Base-by-base conservation (phyloP, 164 flowering plant genomes). In the Malania oleifera region DNA sequence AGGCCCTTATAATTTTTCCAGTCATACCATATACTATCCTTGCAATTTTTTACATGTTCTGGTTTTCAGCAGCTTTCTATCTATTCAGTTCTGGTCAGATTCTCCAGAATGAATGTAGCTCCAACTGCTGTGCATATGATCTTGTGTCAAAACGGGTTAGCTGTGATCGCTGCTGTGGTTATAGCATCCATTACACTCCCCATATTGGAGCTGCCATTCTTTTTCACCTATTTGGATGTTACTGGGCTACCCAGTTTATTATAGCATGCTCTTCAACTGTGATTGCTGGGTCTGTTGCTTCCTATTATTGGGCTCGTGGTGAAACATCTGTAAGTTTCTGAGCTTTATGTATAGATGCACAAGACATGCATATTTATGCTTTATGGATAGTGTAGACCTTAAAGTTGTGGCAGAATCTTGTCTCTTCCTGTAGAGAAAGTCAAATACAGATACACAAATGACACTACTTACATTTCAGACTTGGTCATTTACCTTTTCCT, bases 211-310 rank as follows among this genome's bases (percentile, higher is more conserved):
- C 83, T 68, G 79, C 96, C 49, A 83, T 93, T 59, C 74, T 93
- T 54, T 90, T 93, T 67, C 98, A 93, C 73, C 71, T 93, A 45
- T 82, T 93, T 70, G 96, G 97, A 20, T 78, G 91, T 63, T 93
- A 81, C 71, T 93, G 98, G 98, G 95, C 91, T 23, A 90, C 97
- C 2, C 89, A 93, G 55, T 93, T 93, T 64, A 64, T 90, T 29
- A 72, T 76, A 25, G 97, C 97, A 24, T 82, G 75, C 70, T 93
- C 98, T n/a, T 78, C 95, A 23, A 90, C 98, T 15, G 96, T 90
- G n/a, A 82, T 90, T 73, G 97, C 98, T 1, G 97, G 98, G 22
- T 87, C 98, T 59, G 98, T 93, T 62, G 97, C 98, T 54, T 90
- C 97, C 4, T 88, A 90, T 72, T 93, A 93, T 73, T 93, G 98